Evolutionary conservation across 2,329 filamentous ascomycete species (phyloP), one percentile per base, ranked within the genome.

Genomic region (Alternaria triticina): DNA sequence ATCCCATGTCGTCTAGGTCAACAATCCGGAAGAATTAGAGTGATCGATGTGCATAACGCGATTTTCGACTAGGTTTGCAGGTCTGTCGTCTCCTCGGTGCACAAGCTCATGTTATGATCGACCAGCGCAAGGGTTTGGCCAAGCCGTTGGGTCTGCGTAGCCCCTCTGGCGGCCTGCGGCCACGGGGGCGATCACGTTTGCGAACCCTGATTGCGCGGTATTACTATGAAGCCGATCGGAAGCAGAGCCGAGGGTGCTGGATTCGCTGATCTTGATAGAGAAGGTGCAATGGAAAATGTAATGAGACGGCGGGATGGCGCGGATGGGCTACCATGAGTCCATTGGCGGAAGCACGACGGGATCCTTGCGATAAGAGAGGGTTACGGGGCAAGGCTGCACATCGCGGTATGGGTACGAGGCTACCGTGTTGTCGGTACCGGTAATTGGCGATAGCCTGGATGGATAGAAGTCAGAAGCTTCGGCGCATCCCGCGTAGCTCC

Each of bases 391-490:
- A 59, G 62, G 54, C 25, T 28, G 54, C 33, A 58, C 61, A 63
- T 60, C 56, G 61, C 57, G 64, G 59, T 63, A 69, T 62, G 25
- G 30, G 52, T 54, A 62, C 63, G 61, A 59, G 59, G 50, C 52
- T 67, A 63, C 66, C 66, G 33, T 54, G 28, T 17, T 46, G 8
- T 65, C 61, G 66, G 66, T 63, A 57, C 45, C 51, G 59, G 61
- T 40, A 46, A 52, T 57, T 59, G 57, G 57, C 62, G 43, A 55
- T 56, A 33, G 45, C 44, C 20, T 57, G 51, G 44, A 46, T 57
- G 51, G 44, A 46, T 27, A 17, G 45, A 49, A n/a, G 15, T 17
- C 17, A 28, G 28, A 36, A 13, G 28, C n/a, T 30, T 23, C 58
- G 62, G 52, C 46, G 57, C 44, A 52, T 61, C 57, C 61, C 49